These are phyloP conservation scores for Phlebopus sp. DNA, from an alignment of 1,284 basidiomycete species.

Conservation along the genomic window DNA sequence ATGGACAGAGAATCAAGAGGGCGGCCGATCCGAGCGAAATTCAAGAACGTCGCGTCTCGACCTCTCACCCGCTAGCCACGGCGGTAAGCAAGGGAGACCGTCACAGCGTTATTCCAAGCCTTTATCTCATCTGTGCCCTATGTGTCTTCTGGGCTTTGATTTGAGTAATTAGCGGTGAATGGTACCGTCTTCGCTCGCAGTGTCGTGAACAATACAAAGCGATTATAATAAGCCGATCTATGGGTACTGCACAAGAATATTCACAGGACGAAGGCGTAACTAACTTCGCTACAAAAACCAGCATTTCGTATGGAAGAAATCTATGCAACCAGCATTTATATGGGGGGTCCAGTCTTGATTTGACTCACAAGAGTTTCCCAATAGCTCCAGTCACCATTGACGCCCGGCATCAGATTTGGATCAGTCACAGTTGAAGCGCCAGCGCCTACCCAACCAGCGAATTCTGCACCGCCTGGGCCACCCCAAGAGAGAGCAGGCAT, in stretches of 20 bases:
- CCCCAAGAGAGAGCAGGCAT: slow-evolving; percentile 58
- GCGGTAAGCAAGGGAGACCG: neutral
- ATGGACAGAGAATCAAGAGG: neutral
- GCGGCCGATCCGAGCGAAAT: no score
- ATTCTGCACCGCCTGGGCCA: slow-evolving; percentile 54
- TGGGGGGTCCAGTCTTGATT: slow-evolving; percentile 50
- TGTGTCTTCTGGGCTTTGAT: neutral
- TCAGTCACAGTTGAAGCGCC: slow-evolving; percentile 36
- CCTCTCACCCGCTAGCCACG: neutral
- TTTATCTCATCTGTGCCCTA: neutral
- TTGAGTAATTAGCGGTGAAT: neutral
- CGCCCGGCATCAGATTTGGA: slow-evolving; percentile 41
- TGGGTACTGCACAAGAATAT: neutral
- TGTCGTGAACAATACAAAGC: no score
- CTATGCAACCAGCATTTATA: slow-evolving; percentile 20
- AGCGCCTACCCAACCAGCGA: slow-evolving; percentile 57
- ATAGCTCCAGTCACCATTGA: slow-evolving; percentile 75
- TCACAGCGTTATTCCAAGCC: neutral
- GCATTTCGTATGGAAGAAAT: slow-evolving; percentile 5
- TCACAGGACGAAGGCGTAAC: neutral
- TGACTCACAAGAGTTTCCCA: slow-evolving; percentile 80
- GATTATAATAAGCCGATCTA: neutral
- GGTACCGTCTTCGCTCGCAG: neutral
- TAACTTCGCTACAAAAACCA: slow-evolving; percentile 1
- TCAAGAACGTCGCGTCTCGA: neutral